These are phyloP conservation scores for Suhomyces sp. DNA, from an alignment of 805 yeast genomes.

Conservation along the genomic window DNA sequence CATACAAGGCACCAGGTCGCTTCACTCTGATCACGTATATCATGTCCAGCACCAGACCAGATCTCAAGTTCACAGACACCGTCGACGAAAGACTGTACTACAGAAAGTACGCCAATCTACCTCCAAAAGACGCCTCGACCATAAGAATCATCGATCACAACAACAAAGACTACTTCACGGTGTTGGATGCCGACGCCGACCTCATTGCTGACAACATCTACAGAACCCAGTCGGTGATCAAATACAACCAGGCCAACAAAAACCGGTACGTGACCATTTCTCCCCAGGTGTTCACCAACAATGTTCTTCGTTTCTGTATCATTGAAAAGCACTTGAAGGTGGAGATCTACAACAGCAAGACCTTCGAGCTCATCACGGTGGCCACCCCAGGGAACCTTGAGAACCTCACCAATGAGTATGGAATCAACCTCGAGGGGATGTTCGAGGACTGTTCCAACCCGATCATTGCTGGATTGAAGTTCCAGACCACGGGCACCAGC, in stretches of 20 bases:
- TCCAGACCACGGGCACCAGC: constrained; percentile 34
- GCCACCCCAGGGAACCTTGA: constrained; percentile 94
- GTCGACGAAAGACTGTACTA: constrained; percentile 44
- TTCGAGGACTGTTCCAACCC: constrained; percentile 46
- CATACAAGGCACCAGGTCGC: too few species aligned
- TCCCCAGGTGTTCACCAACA: constrained; percentile 63
- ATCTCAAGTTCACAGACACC: constrained; percentile 40
- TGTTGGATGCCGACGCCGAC: constrained; percentile 71
- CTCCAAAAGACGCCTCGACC: constrained; percentile 46
- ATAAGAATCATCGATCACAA: constrained; percentile 71
- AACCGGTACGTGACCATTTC: constrained; percentile 73
- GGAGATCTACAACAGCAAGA: constrained; percentile 67
- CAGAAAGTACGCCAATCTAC: constrained; percentile 46
- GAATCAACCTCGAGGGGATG: constrained; percentile 58
- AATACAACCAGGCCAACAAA: constrained; percentile 47
- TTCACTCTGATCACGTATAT: too few species aligned
- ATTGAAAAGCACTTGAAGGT: constrained; percentile 72
- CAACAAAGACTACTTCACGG: constrained; percentile 76
- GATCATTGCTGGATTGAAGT: constrained; percentile 40
- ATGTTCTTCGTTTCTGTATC: constrained; percentile 62
- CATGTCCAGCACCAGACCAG: constrained; percentile 45
- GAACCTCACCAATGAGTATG: constrained; percentile 38
- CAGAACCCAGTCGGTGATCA: constrained; percentile 79
- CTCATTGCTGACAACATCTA: constrained; percentile 81
- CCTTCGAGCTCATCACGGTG: constrained; percentile 54